Evolutionary conservation across 225 moss, liverwort and hornwort species (phyloP).

Genomic region (Asterella californica): DNA sequence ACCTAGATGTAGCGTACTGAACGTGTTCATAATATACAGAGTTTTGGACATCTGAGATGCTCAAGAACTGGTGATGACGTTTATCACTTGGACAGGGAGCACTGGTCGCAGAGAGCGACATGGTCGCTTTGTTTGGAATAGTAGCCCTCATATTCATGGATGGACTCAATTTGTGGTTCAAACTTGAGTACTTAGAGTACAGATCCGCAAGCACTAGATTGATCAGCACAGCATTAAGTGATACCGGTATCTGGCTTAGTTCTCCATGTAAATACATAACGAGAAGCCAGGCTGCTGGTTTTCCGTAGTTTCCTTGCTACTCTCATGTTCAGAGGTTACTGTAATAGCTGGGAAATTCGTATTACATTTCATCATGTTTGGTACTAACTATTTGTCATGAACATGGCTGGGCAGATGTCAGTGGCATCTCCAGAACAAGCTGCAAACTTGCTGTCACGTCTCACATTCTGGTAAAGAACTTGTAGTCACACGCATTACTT

Average conservation of each 20-base stretch:
- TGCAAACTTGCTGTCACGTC: slow-evolving; percentile 33
- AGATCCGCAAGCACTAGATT: too few species aligned
- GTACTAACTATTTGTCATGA: background rate
- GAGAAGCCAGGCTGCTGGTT: background rate
- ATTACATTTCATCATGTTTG: background rate
- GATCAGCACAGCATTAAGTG: too few species aligned
- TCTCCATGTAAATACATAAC: background rate
- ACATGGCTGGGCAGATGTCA: slow-evolving; percentile 21
- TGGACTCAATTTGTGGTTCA: too few species aligned
- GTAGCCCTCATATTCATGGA: too few species aligned
- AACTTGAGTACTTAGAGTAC: too few species aligned
- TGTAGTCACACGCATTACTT: too few species aligned
- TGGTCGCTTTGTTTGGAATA: too few species aligned
- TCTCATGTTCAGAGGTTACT: background rate
- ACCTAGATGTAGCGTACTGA: background rate
- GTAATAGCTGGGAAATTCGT: background rate
- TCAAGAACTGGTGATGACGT: background rate
- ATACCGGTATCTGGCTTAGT: background rate
- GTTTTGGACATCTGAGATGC: background rate
- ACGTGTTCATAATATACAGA: background rate
- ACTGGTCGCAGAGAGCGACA: too few species aligned
- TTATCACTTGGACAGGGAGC: background rate
- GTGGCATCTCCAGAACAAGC: slow-evolving; percentile 44
- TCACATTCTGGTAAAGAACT: slow-evolving; percentile 41
- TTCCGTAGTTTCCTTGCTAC: background rate